A percentile compares a stretch with the other conserved stretches of the same genome.
phyloP scores from a whole-genome alignment of 1,139 yeast species.

The Geotrichum reessii region DNA sequence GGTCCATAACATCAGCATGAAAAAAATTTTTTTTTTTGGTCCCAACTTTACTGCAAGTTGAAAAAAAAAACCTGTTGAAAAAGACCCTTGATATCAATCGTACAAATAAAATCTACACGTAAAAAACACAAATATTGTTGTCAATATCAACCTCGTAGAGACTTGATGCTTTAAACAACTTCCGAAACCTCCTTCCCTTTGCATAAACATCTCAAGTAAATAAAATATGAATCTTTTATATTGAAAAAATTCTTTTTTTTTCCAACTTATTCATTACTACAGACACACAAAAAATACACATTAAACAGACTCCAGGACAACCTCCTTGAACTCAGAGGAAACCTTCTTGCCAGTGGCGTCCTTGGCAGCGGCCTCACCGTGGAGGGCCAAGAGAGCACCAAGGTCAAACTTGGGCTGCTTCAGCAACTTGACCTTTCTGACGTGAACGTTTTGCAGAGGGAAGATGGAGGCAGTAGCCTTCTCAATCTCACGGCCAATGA shows the following conservation, averaged over 20 bases:
- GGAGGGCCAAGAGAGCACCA: constrained; percentile 81
- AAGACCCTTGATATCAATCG: not conserved
- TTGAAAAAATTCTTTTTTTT: not conserved
- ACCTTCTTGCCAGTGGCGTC: constrained; percentile 92
- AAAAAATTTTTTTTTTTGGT: not conserved
- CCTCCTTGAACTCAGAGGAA: constrained; percentile 82
- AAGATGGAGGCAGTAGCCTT: constrained; percentile 76
- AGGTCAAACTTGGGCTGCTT: constrained; percentile 89
- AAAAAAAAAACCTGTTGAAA: no score
- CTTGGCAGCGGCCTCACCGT: constrained; percentile 73
- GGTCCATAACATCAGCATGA: no score
- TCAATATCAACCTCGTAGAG: not conserved
- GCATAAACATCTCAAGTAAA: not conserved
- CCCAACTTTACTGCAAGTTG: not conserved
- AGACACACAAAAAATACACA: constrained; percentile 15
- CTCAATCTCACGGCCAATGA: constrained; percentile 85
- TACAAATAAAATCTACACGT: not conserved
- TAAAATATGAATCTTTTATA: not conserved
- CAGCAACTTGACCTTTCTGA: constrained; percentile 86
- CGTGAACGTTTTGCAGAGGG: constrained; percentile 89
- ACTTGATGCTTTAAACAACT: not conserved
- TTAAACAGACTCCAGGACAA: constrained; percentile 79
- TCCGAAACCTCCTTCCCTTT: no score
- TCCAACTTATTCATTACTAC: not conserved
- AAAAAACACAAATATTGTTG: not conserved